Conservation (phyloP, 495 filamentous ascomycete species). For the Xylaria curta region DNA sequence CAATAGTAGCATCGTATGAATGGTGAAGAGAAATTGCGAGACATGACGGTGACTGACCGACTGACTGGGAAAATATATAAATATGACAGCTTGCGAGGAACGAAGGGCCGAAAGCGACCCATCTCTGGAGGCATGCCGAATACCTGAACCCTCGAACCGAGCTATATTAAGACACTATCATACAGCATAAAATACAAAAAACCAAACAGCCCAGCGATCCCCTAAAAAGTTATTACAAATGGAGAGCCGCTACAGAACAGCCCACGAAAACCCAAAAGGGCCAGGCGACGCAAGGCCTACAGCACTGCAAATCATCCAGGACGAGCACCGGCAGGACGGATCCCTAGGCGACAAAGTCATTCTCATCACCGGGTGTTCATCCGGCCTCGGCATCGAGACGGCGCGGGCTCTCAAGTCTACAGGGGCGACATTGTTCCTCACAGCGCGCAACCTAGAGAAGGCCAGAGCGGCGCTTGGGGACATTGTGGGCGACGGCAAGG, state of each 20-base stretch:
- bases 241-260: constrained; percentile 16
- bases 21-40: background rate
- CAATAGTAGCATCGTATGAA: background rate
- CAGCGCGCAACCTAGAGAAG: constrained; percentile 48
- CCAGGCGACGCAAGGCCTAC: constrained; percentile 57
- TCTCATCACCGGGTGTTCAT: constrained; percentile 59
- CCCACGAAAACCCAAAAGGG: constrained; percentile 38
- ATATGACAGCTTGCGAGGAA: constrained; percentile 12
- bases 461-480: constrained; percentile 39
- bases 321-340: constrained; percentile 48
- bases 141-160: background rate
- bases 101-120: background rate
- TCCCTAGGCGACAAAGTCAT: constrained; percentile 53
- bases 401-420: constrained; percentile 53
- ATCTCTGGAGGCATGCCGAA: no score
- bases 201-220: background rate
- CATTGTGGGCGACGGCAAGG: constrained; percentile 32
- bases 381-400: constrained; percentile 60
- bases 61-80: background rate
- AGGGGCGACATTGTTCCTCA: constrained; percentile 55
- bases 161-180: constrained; percentile 1
- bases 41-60: background rate
- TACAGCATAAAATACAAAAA: background rate
- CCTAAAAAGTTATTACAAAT: background rate
- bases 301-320: constrained; percentile 52